These are phyloP conservation scores for Omphalotus guepiniiformis DNA, from an alignment of 768 basidiomycete genomes.

Conservation along the genomic window DNA sequence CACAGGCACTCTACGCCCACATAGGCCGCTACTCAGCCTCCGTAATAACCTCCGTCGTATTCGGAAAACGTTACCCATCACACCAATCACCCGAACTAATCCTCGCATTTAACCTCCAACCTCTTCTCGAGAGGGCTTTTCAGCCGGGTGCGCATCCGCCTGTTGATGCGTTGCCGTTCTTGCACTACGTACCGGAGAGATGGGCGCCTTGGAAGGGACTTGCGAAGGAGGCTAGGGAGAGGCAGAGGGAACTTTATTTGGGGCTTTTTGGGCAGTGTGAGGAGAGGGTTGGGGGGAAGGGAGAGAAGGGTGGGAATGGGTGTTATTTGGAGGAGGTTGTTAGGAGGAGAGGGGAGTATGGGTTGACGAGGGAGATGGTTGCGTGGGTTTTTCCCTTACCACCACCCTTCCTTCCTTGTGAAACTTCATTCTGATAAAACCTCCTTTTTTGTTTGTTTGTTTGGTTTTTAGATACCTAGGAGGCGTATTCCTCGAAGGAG, in stretches of 20 bases:
- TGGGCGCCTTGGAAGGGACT: slow-evolving; percentile 31
- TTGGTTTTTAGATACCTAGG: slow-evolving; percentile 22
- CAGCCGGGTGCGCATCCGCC: slow-evolving; percentile 33
- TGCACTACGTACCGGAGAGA: slow-evolving; percentile 28
- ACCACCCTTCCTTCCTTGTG: no score
- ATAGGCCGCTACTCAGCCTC: slow-evolving; percentile 28
- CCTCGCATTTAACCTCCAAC: slow-evolving; percentile 23
- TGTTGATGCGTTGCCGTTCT: slow-evolving; percentile 29
- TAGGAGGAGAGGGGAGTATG: slow-evolving; percentile 17
- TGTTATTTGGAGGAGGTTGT: slow-evolving; percentile 29
- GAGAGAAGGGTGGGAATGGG: slow-evolving; percentile 22
- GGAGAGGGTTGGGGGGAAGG: slow-evolving; percentile 20
- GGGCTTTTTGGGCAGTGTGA: slow-evolving; percentile 22
- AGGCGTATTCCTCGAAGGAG: slow-evolving; percentile 26
- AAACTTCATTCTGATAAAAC: background rate
- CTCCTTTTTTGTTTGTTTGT: background rate
- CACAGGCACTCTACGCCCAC: slow-evolving; percentile 19
- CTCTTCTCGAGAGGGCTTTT: slow-evolving; percentile 21
- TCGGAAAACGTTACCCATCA: slow-evolving; percentile 26
- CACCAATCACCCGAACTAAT: slow-evolving; percentile 19
- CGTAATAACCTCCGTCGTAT: slow-evolving; percentile 26
- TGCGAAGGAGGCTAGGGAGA: slow-evolving; percentile 14
- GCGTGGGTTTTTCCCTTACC: slow-evolving; percentile 21
- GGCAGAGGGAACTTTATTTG: slow-evolving; percentile 27
- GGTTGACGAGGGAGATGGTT: slow-evolving; percentile 19